Conservation (phyloP, 2,329 filamentous ascomycete species). For the Phaeosphaeriaceae sp. region DNA sequence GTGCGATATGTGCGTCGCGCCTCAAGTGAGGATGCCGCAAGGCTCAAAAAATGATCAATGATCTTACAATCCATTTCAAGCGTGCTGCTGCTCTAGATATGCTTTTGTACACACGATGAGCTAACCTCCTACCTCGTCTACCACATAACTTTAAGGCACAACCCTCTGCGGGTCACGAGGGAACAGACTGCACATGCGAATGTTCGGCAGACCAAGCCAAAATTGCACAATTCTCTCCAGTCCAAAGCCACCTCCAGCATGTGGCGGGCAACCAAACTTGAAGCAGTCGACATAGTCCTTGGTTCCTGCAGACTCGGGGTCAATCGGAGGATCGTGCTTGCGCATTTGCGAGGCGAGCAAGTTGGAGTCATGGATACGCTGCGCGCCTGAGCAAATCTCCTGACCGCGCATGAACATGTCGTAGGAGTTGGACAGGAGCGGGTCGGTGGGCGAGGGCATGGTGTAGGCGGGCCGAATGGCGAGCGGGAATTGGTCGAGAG, state of each 20-base stretch:
- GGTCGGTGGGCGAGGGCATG: conserved; percentile 65
- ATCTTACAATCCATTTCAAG: neutral
- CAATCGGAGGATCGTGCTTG: conserved; percentile 62
- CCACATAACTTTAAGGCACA: conserved; percentile 46
- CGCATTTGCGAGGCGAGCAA: conserved; percentile 66
- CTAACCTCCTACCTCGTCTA: neutral
- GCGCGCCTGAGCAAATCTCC: conserved; percentile 72
- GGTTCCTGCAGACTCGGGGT: conserved; percentile 65
- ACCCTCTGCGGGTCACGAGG: conserved; percentile 68
- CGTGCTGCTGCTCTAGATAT: neutral
- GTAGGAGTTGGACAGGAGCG: conserved; percentile 66
- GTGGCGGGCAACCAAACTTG: conserved; percentile 68
- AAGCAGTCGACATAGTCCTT: conserved; percentile 70
- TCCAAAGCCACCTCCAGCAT: conserved; percentile 70
- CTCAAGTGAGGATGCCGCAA: neutral
- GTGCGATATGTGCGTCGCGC: neutral
- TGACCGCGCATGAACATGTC: conserved; percentile 76
- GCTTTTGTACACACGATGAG: neutral
- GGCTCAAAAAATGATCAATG: neutral
- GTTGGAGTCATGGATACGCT: conserved; percentile 69
- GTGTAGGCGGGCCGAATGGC: conserved; percentile 90
- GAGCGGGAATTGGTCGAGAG: conserved; percentile 95
- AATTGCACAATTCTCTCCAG: conserved; percentile 72
- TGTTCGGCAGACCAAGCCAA: conserved; percentile 70
- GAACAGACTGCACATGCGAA: conserved; percentile 68